Base-by-base conservation (phyloP, 2,329 filamentous ascomycete species). In the Penicillium digitatum region DNA sequence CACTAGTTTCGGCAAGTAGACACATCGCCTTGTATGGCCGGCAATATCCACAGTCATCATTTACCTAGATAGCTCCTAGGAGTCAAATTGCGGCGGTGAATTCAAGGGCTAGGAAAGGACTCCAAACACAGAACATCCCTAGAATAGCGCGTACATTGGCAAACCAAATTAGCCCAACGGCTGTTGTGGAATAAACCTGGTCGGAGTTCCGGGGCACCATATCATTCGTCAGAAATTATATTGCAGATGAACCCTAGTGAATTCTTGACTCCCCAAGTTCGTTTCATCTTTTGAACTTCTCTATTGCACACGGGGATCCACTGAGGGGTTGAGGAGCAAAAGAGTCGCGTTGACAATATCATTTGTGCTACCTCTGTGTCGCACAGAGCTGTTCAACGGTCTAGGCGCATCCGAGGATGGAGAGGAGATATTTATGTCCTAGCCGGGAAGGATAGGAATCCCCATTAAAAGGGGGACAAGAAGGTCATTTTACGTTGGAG, bases 131-230 rank as follows among this genome's bases (percentile, higher is more conserved):
- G 6, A 27, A 27, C 26, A 26, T 26, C 3, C 24, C 26, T 35
- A 4, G 32, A 45, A 45, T 34, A 31, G 26, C 14, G 14, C 16
- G 9, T 44, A 24, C 12, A 24, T 32, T 24, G 34, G 26, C 24
- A 49, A 32, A 37, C 32, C 32, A 48, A 31, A 7, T 32, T 20
- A 43, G 3, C 3, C 38, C 29, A 43, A 43, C 9, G 34, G 35
- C 7, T 32, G 31, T 45, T 35, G 37, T 32, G 39, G 27, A 54
- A 37, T 35, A 18, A 31, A 57, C 34, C 45, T 38, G 55, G 43
- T 38, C 59, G 62, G 61, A 61, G 38, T 51, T 22, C 56, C 57
- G 61, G 62, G 51, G 51, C 18, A 44, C 3, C n/a, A 18, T 40
- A 12, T 59, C 57, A 59, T 62, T 64, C 53, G 55, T 29, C n/a